phyloP scores from a whole-genome alignment of 331 rosid species.

The Arachis monticola region DNA sequence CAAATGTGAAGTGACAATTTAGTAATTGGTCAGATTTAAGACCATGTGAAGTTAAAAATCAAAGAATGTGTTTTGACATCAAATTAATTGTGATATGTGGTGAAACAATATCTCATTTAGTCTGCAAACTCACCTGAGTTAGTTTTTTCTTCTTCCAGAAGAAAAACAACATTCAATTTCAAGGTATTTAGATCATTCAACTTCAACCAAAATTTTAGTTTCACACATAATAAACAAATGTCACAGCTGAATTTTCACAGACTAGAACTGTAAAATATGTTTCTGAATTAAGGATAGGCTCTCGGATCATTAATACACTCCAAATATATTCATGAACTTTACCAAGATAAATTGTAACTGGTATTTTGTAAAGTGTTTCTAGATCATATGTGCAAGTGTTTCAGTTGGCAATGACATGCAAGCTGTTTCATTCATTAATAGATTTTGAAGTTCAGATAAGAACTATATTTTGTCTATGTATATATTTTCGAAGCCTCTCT shows the following conservation, averaged over 20 bases:
- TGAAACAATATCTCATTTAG: neutral
- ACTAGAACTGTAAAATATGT: neutral
- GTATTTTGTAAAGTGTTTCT: no score
- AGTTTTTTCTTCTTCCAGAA: neutral
- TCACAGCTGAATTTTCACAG: neutral
- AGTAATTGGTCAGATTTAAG: neutral
- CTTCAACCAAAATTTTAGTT: conserved; percentile 2
- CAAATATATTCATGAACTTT: no score
- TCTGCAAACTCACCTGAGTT: neutral
- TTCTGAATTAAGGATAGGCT: neutral
- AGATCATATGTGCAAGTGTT: neutral
- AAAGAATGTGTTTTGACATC: no score
- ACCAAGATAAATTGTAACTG: no score
- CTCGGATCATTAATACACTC: neutral
- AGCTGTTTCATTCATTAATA: conserved; percentile 1
- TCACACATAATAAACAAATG: neutral
- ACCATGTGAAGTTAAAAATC: neutral
- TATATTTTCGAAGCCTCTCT: conserved; percentile 7
- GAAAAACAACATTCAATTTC: neutral
- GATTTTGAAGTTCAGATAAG: conserved; percentile 18
- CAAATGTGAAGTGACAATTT: no score
- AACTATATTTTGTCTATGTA: neutral
- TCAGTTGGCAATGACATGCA: neutral
- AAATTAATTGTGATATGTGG: neutral
- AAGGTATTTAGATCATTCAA: neutral